Evolutionary conservation across 2,329 filamentous ascomycete species (phyloP).

Genomic region (Drechslerella coelobrocha): DNA sequence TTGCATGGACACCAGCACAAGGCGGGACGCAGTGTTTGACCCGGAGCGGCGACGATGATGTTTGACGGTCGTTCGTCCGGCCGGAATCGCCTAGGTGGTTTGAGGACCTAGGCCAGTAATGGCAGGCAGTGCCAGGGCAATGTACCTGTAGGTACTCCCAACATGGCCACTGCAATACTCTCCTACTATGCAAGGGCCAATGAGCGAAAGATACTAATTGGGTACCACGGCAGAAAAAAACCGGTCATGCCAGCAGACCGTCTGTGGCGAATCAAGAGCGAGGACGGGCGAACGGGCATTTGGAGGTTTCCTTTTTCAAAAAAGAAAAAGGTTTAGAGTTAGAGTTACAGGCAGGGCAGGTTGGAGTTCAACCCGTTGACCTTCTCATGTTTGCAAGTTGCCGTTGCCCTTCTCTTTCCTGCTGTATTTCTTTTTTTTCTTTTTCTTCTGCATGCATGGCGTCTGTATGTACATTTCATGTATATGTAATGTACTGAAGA

Average conservation of each 20-base stretch:
- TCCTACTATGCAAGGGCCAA: constrained; percentile 5
- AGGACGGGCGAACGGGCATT: constrained; percentile 7
- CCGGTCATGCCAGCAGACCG: background rate
- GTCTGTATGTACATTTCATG: background rate
- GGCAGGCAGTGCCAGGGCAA: constrained; percentile 42
- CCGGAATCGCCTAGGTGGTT: constrained; percentile 14
- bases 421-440: background rate
- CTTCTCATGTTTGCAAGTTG: background rate
- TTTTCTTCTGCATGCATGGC: background rate
- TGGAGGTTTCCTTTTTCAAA: constrained; percentile 3
- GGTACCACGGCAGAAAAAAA: background rate
- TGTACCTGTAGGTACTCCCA: background rate
- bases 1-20: constrained; percentile 41
- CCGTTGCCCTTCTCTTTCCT: background rate
- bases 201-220: background rate
- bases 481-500: constrained; percentile 6
- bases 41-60: constrained; percentile 23
- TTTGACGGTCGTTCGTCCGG: constrained; percentile 30
- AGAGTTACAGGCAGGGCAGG: constrained; percentile 20
- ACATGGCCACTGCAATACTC: background rate
- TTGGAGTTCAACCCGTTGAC: no score
- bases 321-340: constrained; percentile 3
- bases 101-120: constrained; percentile 33
- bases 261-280: constrained; percentile 29
- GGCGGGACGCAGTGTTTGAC: constrained; percentile 36